These are phyloP conservation scores for Diaporthe sp. DNA, from an alignment of 2,329 filamentous ascomycete genomes.

Conservation along the genomic window DNA sequence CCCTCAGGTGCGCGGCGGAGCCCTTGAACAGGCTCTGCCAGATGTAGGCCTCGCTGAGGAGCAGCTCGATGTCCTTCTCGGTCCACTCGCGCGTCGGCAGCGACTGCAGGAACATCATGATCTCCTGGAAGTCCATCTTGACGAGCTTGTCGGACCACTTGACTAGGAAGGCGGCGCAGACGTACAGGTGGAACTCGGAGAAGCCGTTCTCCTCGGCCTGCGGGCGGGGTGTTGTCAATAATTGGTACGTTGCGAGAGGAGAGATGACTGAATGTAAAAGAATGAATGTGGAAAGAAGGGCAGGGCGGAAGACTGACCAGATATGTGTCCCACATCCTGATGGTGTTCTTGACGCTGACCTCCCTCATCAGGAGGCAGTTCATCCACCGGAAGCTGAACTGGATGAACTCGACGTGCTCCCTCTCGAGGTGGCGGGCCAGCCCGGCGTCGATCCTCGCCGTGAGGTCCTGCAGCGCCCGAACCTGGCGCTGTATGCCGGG, in stretches of 20 bases:
- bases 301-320: slow-evolving; percentile 71
- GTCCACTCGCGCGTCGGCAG: slow-evolving; percentile 95
- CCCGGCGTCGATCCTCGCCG: slow-evolving; percentile 85
- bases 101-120: slow-evolving; percentile 99
- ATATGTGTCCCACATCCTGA: slow-evolving; percentile 99
- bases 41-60: slow-evolving; percentile 96
- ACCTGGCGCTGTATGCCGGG: slow-evolving; percentile 97
- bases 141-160: slow-evolving; percentile 97
- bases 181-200: slow-evolving; percentile 97
- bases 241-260: slow-evolving; percentile 6
- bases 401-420: slow-evolving; percentile 97
- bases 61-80: slow-evolving; percentile 96
- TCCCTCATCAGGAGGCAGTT: slow-evolving; percentile 98
- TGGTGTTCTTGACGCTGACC: slow-evolving; percentile 95
- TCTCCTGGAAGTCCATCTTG: slow-evolving; percentile 98
- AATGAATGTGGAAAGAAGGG: not conserved
- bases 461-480: slow-evolving; percentile 87
- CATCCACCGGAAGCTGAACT: slow-evolving; percentile 99
- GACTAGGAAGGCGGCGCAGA: slow-evolving; percentile 96
- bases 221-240: not conserved
- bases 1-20: slow-evolving; percentile 87
- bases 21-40: slow-evolving; percentile 99
- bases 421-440: slow-evolving; percentile 90
- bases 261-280: not conserved
- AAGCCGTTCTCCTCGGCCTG: slow-evolving; percentile 99